Conservation (phyloP, 2,329 filamentous ascomycete species). For the Cladosporium sp. region DNA sequence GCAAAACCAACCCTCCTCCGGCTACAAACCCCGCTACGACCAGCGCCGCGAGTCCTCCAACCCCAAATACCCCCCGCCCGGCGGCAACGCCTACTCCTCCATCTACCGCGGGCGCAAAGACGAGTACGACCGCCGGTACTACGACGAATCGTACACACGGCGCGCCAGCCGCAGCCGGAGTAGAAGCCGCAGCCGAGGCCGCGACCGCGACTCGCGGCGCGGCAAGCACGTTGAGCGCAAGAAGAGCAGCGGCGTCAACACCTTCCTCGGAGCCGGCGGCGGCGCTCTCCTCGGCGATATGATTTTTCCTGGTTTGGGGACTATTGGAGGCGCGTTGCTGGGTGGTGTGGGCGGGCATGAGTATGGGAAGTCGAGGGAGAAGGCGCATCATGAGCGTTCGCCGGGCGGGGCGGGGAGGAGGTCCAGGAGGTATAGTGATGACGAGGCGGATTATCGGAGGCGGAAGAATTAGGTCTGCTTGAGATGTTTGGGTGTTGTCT, state of each 20-base stretch:
- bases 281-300: slow-evolving; percentile 42
- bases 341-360: slow-evolving; percentile 41
- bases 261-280: slow-evolving; percentile 42
- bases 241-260: slow-evolving; percentile 30
- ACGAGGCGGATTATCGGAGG: slow-evolving; percentile 9
- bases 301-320: slow-evolving; percentile 43
- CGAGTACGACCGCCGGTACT: slow-evolving; percentile 14
- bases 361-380: slow-evolving; percentile 30
- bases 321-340: slow-evolving; percentile 35
- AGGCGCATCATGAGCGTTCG: slow-evolving; percentile 7
- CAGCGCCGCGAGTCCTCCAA: slow-evolving; percentile 4
- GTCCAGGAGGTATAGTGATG: slow-evolving; percentile 11
- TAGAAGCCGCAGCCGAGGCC: slow-evolving; percentile 14
- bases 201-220: slow-evolving; percentile 12
- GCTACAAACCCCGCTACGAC: slow-evolving; percentile 12
- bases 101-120: slow-evolving; percentile 11
- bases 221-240: slow-evolving; percentile 13
- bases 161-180: slow-evolving; percentile 15
- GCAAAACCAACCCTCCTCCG: neutral
- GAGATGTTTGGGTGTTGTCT: no score
- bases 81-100: neutral
- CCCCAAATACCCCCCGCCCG: neutral
- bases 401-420: neutral
- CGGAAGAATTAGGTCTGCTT: slow-evolving; percentile 6
- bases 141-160: slow-evolving; percentile 6